Percentiles rank a stretch among this genome's conserved stretches.
Conservation (phyloP, 2,329 filamentous ascomycete genomes). For the Colletotrichum paranaense region DNA sequence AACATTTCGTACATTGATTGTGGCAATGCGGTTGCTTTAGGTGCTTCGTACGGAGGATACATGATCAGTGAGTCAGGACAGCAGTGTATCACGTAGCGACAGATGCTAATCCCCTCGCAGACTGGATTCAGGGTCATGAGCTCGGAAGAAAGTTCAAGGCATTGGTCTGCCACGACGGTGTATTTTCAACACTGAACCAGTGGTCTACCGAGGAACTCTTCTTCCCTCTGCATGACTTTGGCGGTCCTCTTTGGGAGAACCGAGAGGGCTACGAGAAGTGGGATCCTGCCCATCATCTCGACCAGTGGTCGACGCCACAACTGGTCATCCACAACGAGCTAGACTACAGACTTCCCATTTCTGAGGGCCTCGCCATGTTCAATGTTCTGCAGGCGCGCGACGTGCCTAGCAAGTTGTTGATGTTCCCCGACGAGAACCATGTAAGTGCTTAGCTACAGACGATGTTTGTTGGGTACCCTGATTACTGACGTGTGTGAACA, state of each 20-base stretch:
- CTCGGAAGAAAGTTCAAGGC: slow-evolving; percentile 89
- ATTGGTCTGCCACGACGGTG: slow-evolving; percentile 88
- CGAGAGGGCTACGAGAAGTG: slow-evolving; percentile 74
- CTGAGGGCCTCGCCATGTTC: slow-evolving; percentile 86
- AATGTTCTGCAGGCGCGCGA: slow-evolving; percentile 83
- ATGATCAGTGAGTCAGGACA: slow-evolving; percentile 70
- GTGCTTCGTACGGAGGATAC: slow-evolving; percentile 80
- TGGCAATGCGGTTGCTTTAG: slow-evolving; percentile 75
- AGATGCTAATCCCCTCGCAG: slow-evolving; percentile 48
- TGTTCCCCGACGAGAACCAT: slow-evolving; percentile 81
- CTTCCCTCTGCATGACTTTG: slow-evolving; percentile 76
- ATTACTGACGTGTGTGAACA: slow-evolving; percentile 48
- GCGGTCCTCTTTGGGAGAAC: slow-evolving; percentile 70
- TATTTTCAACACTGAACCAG: slow-evolving; percentile 78
- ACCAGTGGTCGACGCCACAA: slow-evolving; percentile 87
- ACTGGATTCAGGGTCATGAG: slow-evolving; percentile 91
- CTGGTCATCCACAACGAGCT: slow-evolving; percentile 88
- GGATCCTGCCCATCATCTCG: slow-evolving; percentile 73
- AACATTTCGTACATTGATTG: slow-evolving; percentile 78
- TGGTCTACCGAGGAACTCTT: slow-evolving; percentile 77
- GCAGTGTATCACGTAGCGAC: neutral
- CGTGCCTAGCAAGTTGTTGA: slow-evolving; percentile 81
- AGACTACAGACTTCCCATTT: slow-evolving; percentile 88
- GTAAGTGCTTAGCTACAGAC: slow-evolving; percentile 44
- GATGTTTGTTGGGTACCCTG: rapidly evolving